Base-by-base conservation (phyloP, 306 rosid genomes). In the Cicer judaicum region DNA sequence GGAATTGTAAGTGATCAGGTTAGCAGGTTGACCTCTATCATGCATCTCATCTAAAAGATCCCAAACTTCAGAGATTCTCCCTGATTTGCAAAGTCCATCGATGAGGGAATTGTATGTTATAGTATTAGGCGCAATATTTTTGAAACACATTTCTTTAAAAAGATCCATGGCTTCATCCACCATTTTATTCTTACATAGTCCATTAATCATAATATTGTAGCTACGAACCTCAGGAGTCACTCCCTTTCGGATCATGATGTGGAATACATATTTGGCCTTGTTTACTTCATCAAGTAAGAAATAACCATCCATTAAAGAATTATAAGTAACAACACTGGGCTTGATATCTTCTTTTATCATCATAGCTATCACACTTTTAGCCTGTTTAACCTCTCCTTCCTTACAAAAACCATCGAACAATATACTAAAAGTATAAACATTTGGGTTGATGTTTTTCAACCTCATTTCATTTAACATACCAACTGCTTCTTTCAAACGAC, bases 151-250 rank as follows among this genome's bases (percentile, higher is more conserved):
- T 39, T 79, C 53, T 47, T 15, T 1, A 8, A 64, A 65, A 44
- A 79, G 79, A 18, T 72, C 36, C 54, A 64, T 8, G 18, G 82
- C 73, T 62, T 78, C 76, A 36, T 70, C 77, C 2, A 71, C 40
- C 65, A 39, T 53, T 18, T 40, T 71, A 39, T 1, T 41, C 53
- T 71, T 71, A 16, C 65, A 71, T 0, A 43, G 9, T 3, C 59
- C 60, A 29, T 73, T 44, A 73, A 60, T 44, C 56, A 73, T 43
- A 29, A 29, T 29, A 29, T 29, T 29, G 34, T 29, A 29, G 34
- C 34, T 29, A 29, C 0, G 0, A 57, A 43, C 57, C 24, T 59
- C 0, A n/a, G 34, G 68, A 4, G 34, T 1, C 16, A 72, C 34
- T 42, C 68, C 57, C 14, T 44, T 57, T 18, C 10, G 29, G 7